Base-by-base conservation (phyloP, 768 basidiomycete genomes). In the Termitomyces eurrhizus region DNA sequence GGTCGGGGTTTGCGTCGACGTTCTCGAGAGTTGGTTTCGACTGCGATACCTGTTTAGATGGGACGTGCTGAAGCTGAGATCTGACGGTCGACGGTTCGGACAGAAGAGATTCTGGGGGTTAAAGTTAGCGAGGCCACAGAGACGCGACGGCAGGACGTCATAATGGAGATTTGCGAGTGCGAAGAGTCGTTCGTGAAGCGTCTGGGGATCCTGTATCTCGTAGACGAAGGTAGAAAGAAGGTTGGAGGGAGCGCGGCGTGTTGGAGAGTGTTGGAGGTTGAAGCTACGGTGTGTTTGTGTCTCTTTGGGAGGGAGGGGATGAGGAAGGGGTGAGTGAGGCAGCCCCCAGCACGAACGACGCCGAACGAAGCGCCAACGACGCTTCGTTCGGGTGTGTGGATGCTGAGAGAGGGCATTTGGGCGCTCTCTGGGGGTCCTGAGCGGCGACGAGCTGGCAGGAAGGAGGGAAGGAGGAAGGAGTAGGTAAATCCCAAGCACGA, bases 121-220 rank as follows among this genome's bases (percentile, higher is more conserved):
- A 44, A 51, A 37, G 32, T 62, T 37, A 44, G 46, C 21, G 61
- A 48, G 9, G 55, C 53, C 13, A 32, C 51, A 24, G 55, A 62
- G 50, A 36, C 9, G 48, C 64, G 59, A 57, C 65, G 66, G 52
- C 68, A 67, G 21, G 64, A 67, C 18, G 32, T 66, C 39, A 83
- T 93, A 18, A 82, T 84, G 72, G 85, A 89, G 62, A 77, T 96
- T 45, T 81, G 79, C 63, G 79, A 84, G 46, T 81, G 88, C 0
- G 93, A 97, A 74, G 79, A 80, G 36, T 66, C 73, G 1, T 92
- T 95, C 63, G 83, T 94, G 58, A 75, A 79, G 24, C 85, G 81
- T 8, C 75, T 95, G 18, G 21, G 21, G 21, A 21, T 21, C 21
- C 21, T 21, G 21, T 21, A 21, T 21, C 21, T 21, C 21, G 21